A percentile compares a stretch with the other conserved stretches of the same genome.
Evolutionary conservation across 176 grass and related monocot species (phyloP).

Genomic region (Carex kokanica): DNA sequence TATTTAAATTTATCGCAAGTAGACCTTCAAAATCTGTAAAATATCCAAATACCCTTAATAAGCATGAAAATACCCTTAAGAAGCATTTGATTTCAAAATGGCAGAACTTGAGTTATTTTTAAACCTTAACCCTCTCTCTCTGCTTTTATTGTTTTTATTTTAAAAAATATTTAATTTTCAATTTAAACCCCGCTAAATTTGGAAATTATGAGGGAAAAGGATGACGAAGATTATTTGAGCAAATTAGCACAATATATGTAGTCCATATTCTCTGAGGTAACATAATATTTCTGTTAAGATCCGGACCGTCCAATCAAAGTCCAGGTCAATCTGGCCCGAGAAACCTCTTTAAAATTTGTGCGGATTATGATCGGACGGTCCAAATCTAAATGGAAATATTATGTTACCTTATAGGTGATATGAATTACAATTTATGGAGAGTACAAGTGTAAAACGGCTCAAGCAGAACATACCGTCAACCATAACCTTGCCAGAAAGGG

Average conservation of each 20-base stretch:
- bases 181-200: not conserved
- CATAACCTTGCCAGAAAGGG: slow-evolving; percentile 63
- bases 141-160: not conserved
- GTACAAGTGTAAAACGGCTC: not conserved
- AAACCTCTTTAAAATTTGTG: too few relatives aligned
- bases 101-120: not conserved
- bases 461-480: slow-evolving; percentile 58
- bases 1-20: not conserved
- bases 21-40: not conserved
- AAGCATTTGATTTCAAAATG: not conserved
- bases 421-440: too few relatives aligned
- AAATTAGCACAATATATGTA: too few relatives aligned
- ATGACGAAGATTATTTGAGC: too few relatives aligned
- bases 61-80: not conserved
- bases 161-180: not conserved
- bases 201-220: not conserved
- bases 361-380: too few relatives aligned
- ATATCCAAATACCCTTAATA: not conserved
- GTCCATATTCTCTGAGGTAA: too few relatives aligned
- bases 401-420: too few relatives aligned
- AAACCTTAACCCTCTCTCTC: not conserved
- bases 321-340: too few relatives aligned
- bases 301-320: too few relatives aligned
- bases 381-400: too few relatives aligned
- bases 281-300: too few relatives aligned